A percentile compares a stretch with the other conserved stretches of the same genome.
Evolutionary conservation across 805 yeast genomes (phyloP).

Genomic region (Priceomyces medius): DNA sequence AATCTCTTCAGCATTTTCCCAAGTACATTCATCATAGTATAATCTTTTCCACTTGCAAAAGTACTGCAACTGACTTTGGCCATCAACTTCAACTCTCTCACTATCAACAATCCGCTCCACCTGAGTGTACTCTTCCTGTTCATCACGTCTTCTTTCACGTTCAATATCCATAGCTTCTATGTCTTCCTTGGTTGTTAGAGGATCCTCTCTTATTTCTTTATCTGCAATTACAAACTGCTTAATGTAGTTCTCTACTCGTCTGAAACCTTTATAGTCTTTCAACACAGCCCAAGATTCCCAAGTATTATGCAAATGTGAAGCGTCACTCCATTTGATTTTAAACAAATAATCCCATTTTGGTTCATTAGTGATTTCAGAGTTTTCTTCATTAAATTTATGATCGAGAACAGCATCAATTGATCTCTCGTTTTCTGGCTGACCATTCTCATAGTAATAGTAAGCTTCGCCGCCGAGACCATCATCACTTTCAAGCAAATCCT

Average conservation of each 20-base stretch:
- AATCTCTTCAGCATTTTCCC: conserved; percentile 91
- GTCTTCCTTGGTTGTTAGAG: conserved; percentile 84
- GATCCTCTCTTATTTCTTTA: conserved; percentile 73
- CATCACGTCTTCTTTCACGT: conserved; percentile 79
- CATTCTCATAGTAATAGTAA: conserved; percentile 34
- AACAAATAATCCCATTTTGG: conserved; percentile 61
- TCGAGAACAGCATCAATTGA: conserved; percentile 42
- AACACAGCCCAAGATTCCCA: conserved; percentile 75
- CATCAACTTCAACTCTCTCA: conserved; percentile 68
- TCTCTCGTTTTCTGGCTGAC: conserved; percentile 30
- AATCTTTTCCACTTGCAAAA: conserved; percentile 92
- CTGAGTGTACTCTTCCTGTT: conserved; percentile 74
- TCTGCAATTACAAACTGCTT: conserved; percentile 73
- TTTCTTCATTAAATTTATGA: conserved; percentile 35
- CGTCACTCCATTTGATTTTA: conserved; percentile 79
- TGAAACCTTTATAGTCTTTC: conserved; percentile 64
- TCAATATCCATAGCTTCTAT: conserved; percentile 92
- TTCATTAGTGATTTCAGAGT: conserved; percentile 43
- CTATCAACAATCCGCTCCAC: conserved; percentile 91
- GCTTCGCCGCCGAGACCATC: conserved; percentile 22
- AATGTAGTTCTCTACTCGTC: conserved; percentile 87
- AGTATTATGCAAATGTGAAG: conserved; percentile 90
- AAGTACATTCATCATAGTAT: conserved; percentile 92
- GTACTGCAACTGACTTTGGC: conserved; percentile 70
- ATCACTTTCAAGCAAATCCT: conserved; percentile 51